Evolutionary conservation across 1,139 yeast species (phyloP).

Genomic region (Nematodospora anomalae): DNA sequence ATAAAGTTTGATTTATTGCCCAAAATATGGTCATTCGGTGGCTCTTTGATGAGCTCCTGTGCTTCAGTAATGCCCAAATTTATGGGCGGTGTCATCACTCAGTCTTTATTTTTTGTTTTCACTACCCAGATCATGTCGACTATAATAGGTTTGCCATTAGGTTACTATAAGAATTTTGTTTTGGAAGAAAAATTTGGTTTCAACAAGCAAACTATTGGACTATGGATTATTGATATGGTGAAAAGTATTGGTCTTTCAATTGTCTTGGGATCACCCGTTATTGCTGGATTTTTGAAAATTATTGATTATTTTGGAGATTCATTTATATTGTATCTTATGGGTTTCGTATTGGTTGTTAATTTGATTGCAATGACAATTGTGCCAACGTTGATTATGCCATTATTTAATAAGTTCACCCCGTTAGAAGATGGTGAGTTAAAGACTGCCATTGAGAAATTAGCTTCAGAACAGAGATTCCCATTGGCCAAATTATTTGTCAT

Average conservation of each 20-base stretch:
- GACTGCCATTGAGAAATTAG: constrained; percentile 75
- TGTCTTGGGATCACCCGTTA: constrained; percentile 68
- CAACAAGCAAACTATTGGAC: constrained; percentile 71
- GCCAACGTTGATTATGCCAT: constrained; percentile 86
- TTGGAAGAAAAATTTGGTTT: constrained; percentile 92
- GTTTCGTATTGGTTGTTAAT: constrained; percentile 69
- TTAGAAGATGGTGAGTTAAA: constrained; percentile 89
- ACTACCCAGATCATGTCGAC: constrained; percentile 47
- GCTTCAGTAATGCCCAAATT: constrained; percentile 40
- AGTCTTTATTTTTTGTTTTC: constrained; percentile 62
- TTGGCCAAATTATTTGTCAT: constrained; percentile 79
- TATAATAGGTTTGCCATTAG: constrained; percentile 60
- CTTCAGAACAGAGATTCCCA: constrained; percentile 77
- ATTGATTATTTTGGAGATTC: constrained; percentile 76
- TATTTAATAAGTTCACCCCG: constrained; percentile 88
- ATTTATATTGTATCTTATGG: constrained; percentile 77
- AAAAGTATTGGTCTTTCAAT: constrained; percentile 57
- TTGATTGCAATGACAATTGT: constrained; percentile 68
- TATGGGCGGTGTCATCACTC: constrained; percentile 59
- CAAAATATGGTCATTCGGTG: constrained; percentile 61
- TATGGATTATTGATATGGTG: constrained; percentile 72
- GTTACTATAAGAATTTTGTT: constrained; percentile 78
- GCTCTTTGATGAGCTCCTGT: constrained; percentile 33
- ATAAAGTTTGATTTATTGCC: constrained; percentile 68
- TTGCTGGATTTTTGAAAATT: constrained; percentile 76